Conservation (phyloP, 2,329 filamentous ascomycete genomes). For the Venturia aucupariae region DNA sequence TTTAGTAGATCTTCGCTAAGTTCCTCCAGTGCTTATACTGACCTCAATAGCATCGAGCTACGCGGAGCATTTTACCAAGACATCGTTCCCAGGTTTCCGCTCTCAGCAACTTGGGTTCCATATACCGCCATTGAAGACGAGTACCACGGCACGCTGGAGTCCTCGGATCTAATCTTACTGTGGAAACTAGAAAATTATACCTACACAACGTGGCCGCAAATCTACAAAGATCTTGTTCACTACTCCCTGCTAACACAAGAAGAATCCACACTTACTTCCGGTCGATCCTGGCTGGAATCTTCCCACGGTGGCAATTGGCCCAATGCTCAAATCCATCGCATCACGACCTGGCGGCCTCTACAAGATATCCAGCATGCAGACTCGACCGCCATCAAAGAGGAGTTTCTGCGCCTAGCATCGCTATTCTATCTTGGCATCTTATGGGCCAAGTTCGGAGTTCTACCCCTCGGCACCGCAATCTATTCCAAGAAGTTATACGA, state of each 20-base stretch:
- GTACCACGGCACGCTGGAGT: not conserved
- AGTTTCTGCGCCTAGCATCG: not conserved
- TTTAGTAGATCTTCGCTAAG: not conserved
- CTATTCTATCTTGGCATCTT: not conserved
- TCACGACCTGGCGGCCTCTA: not conserved
- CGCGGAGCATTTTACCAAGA: slow-evolving; percentile 24
- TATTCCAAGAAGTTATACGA: not conserved
- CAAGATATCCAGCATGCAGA: not conserved
- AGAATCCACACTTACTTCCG: not conserved
- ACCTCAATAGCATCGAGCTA: slow-evolving; percentile 22
- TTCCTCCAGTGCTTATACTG: not conserved
- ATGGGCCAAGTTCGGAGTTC: slow-evolving; percentile 3
- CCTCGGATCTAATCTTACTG: slow-evolving; percentile 41
- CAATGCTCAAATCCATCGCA: slow-evolving; percentile 2
- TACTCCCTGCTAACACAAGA: slow-evolving; percentile 3
- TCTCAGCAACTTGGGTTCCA: slow-evolving; percentile 21
- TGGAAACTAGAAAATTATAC: slow-evolving; percentile 43
- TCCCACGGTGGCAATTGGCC: not conserved
- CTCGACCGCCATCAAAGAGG: not conserved
- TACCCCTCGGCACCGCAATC: not conserved
- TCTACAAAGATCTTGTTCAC: slow-evolving; percentile 1
- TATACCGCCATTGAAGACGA: slow-evolving; percentile 39
- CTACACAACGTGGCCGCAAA: slow-evolving; percentile 43
- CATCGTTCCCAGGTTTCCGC: slow-evolving; percentile 20
- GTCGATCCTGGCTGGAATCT: not conserved